phyloP scores from a whole-genome alignment of 495 filamentous ascomycete genomes.

The Neurospora sp. region DNA sequence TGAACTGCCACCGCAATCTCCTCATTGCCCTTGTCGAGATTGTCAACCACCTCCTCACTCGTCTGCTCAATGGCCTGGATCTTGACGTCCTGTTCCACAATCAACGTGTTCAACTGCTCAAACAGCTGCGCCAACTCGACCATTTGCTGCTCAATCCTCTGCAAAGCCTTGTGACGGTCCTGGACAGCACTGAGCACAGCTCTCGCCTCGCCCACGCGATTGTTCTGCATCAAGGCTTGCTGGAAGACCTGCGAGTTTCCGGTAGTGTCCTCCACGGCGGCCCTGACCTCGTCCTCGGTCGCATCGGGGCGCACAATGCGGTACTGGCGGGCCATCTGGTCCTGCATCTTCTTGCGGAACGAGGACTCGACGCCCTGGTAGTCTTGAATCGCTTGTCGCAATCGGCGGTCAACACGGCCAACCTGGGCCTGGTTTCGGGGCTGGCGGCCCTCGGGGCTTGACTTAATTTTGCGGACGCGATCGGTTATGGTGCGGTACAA shows the following conservation, averaged over 20 bases:
- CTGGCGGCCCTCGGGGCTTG: constrained; percentile 60
- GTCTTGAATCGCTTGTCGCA: constrained; percentile 65
- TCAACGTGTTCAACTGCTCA: constrained; percentile 53
- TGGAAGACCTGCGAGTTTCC: constrained; percentile 64
- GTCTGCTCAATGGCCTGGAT: constrained; percentile 72
- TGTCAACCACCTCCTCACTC: constrained; percentile 64
- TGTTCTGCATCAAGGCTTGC: constrained; percentile 64
- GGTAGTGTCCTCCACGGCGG: constrained; percentile 61
- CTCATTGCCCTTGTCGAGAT: constrained; percentile 70
- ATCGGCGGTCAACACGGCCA: constrained; percentile 61
- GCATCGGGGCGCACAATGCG: constrained; percentile 82
- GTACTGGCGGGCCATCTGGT: constrained; percentile 80
- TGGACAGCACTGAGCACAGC: constrained; percentile 65
- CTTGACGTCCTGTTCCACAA: constrained; percentile 71
- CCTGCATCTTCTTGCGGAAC: constrained; percentile 66
- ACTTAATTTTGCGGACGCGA: constrained; percentile 69
- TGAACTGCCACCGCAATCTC: constrained; percentile 67
- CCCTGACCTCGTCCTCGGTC: constrained; percentile 65
- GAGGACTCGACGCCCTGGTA: constrained; percentile 69
- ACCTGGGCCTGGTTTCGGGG: constrained; percentile 67
- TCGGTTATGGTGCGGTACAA: constrained; percentile 64
- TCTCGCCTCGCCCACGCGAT: constrained; percentile 71
- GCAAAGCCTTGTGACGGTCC: constrained; percentile 77
- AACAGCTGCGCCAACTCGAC: constrained; percentile 76
- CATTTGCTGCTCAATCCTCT: constrained; percentile 83